Conservation (phyloP, 176 grass and related monocot species). For the Bonia amplexicaulis region DNA sequence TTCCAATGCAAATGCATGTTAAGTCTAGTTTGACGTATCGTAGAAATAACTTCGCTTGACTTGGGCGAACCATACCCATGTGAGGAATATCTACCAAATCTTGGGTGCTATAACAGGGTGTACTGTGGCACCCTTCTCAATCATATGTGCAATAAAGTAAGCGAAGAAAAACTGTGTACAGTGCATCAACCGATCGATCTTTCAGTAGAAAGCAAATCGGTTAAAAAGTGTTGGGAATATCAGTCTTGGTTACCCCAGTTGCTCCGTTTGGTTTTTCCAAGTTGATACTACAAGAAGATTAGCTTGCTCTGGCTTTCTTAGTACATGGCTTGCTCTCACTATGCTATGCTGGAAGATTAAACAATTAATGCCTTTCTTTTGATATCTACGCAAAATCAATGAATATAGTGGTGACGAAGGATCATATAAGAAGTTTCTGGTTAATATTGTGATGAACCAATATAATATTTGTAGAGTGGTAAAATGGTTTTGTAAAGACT, state of each 20-base stretch:
- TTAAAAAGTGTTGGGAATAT: neutral
- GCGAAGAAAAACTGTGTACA: neutral
- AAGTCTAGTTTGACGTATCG: neutral
- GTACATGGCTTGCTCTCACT: neutral
- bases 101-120: neutral
- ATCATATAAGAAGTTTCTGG: no score
- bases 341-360: neutral
- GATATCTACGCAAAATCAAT: no score
- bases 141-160: neutral
- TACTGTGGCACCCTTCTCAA: neutral
- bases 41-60: neutral
- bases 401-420: no score
- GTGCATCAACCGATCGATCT: neutral
- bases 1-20: neutral
- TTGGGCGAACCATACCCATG: neutral
- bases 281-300: neutral
- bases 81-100: slow-evolving; percentile 23
- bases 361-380: neutral
- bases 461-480: no score
- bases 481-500: no score
- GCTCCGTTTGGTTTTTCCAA: neutral
- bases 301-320: neutral
- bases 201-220: neutral
- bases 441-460: no score
- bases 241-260: neutral